Evolutionary conservation across 352 stramenopile species (phyloP), one percentile per base, ranked within the genome.

Genomic region (Pythium brachiatum): DNA sequence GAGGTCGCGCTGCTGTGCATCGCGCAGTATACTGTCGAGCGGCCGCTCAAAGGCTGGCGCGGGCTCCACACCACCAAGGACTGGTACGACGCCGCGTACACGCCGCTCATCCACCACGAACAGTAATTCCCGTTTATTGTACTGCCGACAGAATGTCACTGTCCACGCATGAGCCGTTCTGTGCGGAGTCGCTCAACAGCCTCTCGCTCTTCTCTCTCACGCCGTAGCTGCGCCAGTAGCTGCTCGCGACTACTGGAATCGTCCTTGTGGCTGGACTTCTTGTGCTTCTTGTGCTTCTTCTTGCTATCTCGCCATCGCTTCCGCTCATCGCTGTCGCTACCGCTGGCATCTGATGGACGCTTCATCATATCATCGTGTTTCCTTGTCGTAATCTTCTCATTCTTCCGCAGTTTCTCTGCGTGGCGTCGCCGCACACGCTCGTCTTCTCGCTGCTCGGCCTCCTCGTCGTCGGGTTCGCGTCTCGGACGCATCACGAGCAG

Each of bases 1-100:
- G 72, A 85, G 53, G 52, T 88, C 21, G 78, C 79, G 0, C 57
- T 92, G 48, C 80, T 72, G 27, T 92, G 85, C 63, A 84, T 95
- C 16, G 86, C 82, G 7, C 82, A 92, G 64, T 95, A 91, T 50
- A 83, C 80, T 29, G 75, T 66, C 21, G 79, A 91, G 52, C 81
- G 86, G 0, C 69, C 74, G 25, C 66, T 91, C 25, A 76, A 80
- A 3, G 86, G 86, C 16, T 95, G 86, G 86, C 72, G 81, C 46
- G 86, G 84, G 0, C 72, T 95, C 1, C 84, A 91, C 60, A 95
- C 84, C 1, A 95, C 86, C 7, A 85, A 84, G 41, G 86, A 95
- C 65, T 95, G 85, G 83, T 95, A 95, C 59, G 86, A 95, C 66
- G 77, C 83, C 32, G 83, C 86, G 11, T 94, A 93, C 71, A 89